Base-by-base conservation (phyloP, 257 asterid species). In the Solanum neorickii region DNA sequence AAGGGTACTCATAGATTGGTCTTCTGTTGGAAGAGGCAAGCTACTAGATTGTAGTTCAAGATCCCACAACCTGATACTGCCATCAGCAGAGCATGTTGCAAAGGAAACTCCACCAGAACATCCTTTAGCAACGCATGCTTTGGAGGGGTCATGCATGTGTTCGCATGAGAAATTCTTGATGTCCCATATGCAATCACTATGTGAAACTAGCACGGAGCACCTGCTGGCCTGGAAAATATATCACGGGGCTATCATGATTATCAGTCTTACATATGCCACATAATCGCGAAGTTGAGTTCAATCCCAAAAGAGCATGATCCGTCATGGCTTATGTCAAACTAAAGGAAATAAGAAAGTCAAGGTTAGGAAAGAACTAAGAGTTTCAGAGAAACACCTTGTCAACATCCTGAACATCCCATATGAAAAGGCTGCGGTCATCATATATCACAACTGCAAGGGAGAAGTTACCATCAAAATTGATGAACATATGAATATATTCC, bases 11-110 rank as follows among this genome's bases (percentile, higher is more conserved):
- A 41, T 25, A 62, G 90, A 87, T 89, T 80, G 80, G 89, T 86
- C 90, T 82, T 86, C 89, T 47, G 60, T 56, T 21, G 69, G 89
- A 87, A 89, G 87, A 87, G 87, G 73, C 62, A 62, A 72, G 68
- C 87, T 56, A 73, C 85, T 66, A 33, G 92, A 86, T 83, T 89
- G 92, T 89, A 87, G 86, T 82, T 92, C 93, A 86, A 94, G 93
- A 89, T 94, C 96, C 98, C 98, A 94, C 86, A 93, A 86, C 91
- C 95, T 91, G 88, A 93, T 91, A 85, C 91, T 91, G 70, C 98
- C 96, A 87, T 94, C 98, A 82, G 92, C 92, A 37, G 97, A 93
- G 88, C 98, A 94, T 87, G 96, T 94, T 31, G 95, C 96, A 87
- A 94, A 94, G 65, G 95, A 93, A 91, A 93, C 88, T 80, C 95